Conservation (phyloP, 352 stramenopile species). For the Phytopythium kandeliae region DNA sequence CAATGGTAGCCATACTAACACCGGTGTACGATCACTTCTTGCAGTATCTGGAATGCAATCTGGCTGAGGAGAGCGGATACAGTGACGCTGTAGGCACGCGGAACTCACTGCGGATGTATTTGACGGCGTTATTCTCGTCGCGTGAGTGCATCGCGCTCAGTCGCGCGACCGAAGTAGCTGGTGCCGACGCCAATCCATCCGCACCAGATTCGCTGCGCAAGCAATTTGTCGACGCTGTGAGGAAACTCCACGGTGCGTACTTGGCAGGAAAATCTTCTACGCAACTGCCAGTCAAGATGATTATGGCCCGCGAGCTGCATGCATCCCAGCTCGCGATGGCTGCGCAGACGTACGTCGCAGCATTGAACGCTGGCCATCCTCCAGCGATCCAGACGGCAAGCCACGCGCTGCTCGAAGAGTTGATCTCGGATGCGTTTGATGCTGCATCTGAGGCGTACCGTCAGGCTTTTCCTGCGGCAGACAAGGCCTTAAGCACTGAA, state of each 20-base stretch:
- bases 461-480: background rate
- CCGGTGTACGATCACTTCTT: background rate
- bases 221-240: constrained; percentile 52
- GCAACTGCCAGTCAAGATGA: constrained; percentile 28
- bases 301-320: too few species aligned
- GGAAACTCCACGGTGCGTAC: constrained; percentile 38
- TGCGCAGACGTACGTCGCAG: constrained; percentile 34
- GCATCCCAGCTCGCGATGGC: constrained; percentile 26
- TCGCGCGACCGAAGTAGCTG: constrained; percentile 21
- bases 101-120: constrained; percentile 57
- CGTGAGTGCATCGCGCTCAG: too few species aligned
- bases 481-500: background rate
- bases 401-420: constrained; percentile 34
- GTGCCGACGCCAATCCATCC: background rate
- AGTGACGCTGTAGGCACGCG: constrained; percentile 39
- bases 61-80: constrained; percentile 47
- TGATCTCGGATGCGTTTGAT: constrained; percentile 24
- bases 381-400: constrained; percentile 41
- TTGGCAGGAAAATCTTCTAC: constrained; percentile 23
- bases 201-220: constrained; percentile 17
- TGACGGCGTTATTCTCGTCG: constrained; percentile 7
- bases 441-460: constrained; percentile 18
- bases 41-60: constrained; percentile 37
- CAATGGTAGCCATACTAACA: constrained; percentile 3
- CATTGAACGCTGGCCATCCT: constrained; percentile 31